Percentiles rank a stretch among this genome's conserved stretches.
phyloP scores from a whole-genome alignment of 2,329 filamentous ascomycete genomes.

The Neofusicoccum sp. region DNA sequence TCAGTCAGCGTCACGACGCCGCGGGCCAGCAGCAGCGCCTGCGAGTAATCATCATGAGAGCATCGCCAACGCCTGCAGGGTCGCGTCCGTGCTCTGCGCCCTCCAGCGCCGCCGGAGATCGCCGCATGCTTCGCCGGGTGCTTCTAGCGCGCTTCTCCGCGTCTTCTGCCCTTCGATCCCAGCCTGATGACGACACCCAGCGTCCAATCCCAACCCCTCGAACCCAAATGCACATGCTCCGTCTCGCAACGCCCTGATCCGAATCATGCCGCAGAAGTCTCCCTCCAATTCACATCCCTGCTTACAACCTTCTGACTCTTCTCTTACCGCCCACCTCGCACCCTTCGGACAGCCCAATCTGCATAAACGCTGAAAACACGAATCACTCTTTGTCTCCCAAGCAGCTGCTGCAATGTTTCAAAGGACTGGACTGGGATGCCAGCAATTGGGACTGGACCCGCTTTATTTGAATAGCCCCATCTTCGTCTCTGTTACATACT shows the following conservation, averaged over 20 bases:
- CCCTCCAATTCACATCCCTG: slow-evolving; percentile 49
- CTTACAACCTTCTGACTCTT: slow-evolving; percentile 43
- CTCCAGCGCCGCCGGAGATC: background rate
- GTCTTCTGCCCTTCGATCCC: background rate
- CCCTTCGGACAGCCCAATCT: slow-evolving; percentile 49
- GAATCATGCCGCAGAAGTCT: slow-evolving; percentile 46
- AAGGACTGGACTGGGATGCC: slow-evolving; percentile 51
- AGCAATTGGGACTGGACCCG: slow-evolving; percentile 45
- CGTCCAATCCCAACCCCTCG: background rate
- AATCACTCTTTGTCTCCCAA: slow-evolving; percentile 46
- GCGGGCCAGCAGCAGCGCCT: too few species aligned
- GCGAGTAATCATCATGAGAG: too few species aligned
- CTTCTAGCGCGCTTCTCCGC: slow-evolving; percentile 8
- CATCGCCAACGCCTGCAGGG: too few species aligned
- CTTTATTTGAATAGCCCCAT: slow-evolving; percentile 57
- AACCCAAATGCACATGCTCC: background rate
- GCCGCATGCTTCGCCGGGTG: background rate
- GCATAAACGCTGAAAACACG: slow-evolving; percentile 53
- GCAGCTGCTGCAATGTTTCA: slow-evolving; percentile 52
- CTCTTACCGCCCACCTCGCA: slow-evolving; percentile 35
- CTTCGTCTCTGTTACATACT: slow-evolving; percentile 54
- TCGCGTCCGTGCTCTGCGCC: background rate
- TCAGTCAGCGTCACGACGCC: too few species aligned
- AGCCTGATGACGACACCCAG: slow-evolving; percentile 1
- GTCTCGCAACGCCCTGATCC: background rate